Evolutionary conservation across 176 grass and related monocot species (phyloP), one percentile per base, ranked within the genome.

Genomic region (Ampelocalamus luodianensis): DNA sequence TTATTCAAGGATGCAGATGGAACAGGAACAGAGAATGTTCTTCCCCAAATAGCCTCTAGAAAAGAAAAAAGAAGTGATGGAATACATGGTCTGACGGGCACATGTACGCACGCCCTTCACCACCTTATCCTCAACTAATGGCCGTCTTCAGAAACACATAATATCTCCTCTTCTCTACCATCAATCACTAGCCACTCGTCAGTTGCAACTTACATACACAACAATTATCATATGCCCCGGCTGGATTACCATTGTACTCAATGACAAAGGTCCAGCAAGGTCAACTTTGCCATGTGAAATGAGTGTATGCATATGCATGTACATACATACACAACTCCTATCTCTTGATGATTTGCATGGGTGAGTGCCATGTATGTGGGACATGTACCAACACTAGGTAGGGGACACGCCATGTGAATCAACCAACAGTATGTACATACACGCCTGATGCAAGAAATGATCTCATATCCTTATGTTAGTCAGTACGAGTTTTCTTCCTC

Each of bases 21-120:
- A 68, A 51, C 45, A 12, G 1, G 72, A 32, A 50, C 24, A 32
- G 69, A 48, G 68, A 83, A 83, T 83, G 70, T 58, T 54, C 27
- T 56, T 68, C 12, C 18, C 23, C 11, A 11, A 23, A 43, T 18
- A 50, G 3, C 14, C 2, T 43, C 1, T 0, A 36, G 53, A 4
- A 20, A 12, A 13, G 6, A 60, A 12, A 13, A 11, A 60, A 59
- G 29, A 15, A 17, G 12, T 12, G 59, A 10, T 24, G 23, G 56
- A 11, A 60, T 20, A 18, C 51, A 54, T 54, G 17, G 17, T 5
- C 17, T 12, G 44, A 46, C 11, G 44, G 45, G 45, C 11, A 46
- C 45, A 46, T 12, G 2, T 40, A 15, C 17, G n/a, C n/a, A n/a
- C n/a, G n/a, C n/a, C n/a, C n/a, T 6, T 18, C 17, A 8, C 45